These are phyloP conservation scores for Trametes punicea DNA, from an alignment of 768 basidiomycete genomes.

Conservation along the genomic window DNA sequence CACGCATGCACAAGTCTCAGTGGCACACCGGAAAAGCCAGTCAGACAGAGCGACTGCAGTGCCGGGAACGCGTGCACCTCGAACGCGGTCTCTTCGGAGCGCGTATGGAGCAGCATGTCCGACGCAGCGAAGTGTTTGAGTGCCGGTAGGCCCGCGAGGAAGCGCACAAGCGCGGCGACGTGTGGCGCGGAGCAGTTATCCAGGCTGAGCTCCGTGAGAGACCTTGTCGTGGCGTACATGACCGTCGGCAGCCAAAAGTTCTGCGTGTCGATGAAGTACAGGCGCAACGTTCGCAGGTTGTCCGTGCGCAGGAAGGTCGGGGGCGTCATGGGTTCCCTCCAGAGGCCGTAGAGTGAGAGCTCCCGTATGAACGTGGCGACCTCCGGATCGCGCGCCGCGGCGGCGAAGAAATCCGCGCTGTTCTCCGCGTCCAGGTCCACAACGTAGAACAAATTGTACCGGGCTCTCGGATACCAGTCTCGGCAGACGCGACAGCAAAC, in stretches of 20 bases:
- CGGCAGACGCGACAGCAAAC: constrained; percentile 19
- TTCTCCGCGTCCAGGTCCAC: constrained; percentile 5
- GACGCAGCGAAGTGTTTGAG: background rate
- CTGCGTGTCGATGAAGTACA: background rate
- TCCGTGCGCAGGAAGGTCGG: background rate
- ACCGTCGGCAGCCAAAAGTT: background rate
- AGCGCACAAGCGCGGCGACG: background rate
- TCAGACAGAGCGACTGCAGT: background rate
- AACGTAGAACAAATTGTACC: constrained; percentile 18
- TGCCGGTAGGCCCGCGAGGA: background rate
- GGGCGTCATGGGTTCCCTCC: background rate
- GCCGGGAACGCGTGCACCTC: background rate
- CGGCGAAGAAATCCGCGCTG: background rate
- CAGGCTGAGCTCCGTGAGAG: background rate
- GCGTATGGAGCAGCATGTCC: background rate
- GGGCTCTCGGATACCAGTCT: constrained; percentile 14
- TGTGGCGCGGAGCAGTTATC: background rate
- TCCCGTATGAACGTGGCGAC: constrained; percentile 13
- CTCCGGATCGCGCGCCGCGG: constrained; percentile 5
- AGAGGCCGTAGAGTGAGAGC: background rate
- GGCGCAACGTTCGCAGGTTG: background rate
- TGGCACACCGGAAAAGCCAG: background rate
- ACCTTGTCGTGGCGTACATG: background rate
- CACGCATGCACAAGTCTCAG: background rate
- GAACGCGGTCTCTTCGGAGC: background rate